Evolutionary conservation across 2,329 filamentous ascomycete genomes (phyloP), one percentile per base, ranked within the genome.

Genomic region (Aspergillus candidus): DNA sequence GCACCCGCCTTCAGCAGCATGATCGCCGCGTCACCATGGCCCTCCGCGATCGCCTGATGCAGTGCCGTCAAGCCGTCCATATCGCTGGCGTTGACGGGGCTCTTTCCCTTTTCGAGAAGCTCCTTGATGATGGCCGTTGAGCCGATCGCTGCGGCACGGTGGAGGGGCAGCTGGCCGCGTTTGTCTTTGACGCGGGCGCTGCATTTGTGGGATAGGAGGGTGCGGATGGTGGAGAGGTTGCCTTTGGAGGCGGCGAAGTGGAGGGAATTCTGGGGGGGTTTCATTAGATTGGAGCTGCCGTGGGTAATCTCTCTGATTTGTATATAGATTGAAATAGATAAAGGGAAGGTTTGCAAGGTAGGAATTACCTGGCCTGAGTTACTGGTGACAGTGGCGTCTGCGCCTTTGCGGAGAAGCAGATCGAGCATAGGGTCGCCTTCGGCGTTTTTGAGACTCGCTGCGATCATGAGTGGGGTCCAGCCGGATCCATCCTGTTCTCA

Each of bases 221-320:
- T 81, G 38, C 83, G 83, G 18, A 88, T 88, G 6, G 86, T 76
- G 51, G 94, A 87, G 35, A 96, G 72, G 61, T 94, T 90, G 58
- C 80, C 81, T 68, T 98, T 98, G 29, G 89, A 95, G 11, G 87
- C 84, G 38, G 89, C 82, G 62, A 97, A 95, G 67, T 97, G 91
- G 14, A 98, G 78, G 8, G 85, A 88, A 15, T 89, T 95, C 79
- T 94, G 54, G 2, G 10, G 10, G 2, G 13, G 36, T 3, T 33
- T 35, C 13, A 36, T 55, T 36, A 48, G 35, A 35, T 33, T 32
- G 6, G 38, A 17, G 4, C 2, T 18, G 13, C 29, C 14, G 10
- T 17, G 11, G 12, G 29, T n/a, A 13, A 4, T 14, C 11, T 2
- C 7, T 40, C 8, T 11, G 3, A 10, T 17, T 10, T 5, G 5